These are phyloP conservation scores for Sclerotinia spermophila DNA, from an alignment of 2,329 filamentous ascomycete species.

Conservation along the genomic window DNA sequence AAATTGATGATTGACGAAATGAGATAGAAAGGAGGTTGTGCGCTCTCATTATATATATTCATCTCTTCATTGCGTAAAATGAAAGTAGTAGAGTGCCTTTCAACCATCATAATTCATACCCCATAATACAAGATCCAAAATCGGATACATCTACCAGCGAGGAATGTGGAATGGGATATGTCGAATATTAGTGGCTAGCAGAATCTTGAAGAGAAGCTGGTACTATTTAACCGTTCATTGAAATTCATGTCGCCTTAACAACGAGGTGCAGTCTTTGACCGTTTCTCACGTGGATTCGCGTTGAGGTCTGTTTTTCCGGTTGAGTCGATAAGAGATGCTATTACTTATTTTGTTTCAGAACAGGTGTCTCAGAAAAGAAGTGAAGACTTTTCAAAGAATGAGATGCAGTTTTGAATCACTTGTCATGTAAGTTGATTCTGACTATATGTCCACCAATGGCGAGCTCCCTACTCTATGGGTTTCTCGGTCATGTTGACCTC, in stretches of 20 bases:
- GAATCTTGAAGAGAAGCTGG: neutral
- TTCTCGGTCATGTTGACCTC: neutral
- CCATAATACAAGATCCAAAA: neutral
- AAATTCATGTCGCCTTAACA: neutral
- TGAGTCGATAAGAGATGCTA: neutral
- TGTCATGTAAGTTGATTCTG: neutral
- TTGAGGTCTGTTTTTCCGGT: neutral
- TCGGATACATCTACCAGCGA: neutral
- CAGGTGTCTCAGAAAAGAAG: no score
- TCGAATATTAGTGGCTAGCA: neutral
- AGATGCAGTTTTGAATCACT: neutral
- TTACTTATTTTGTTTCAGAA: neutral
- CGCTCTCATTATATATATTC: neutral
- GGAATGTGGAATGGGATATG: neutral
- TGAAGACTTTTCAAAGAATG: neutral
- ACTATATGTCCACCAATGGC: neutral
- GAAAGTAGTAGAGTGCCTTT: rapidly evolving
- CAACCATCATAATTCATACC: neutral
- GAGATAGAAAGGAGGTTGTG: neutral
- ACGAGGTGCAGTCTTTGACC: neutral
- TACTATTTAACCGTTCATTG: neutral
- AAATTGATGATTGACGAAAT: neutral
- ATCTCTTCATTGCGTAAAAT: neutral
- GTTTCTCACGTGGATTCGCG: neutral
- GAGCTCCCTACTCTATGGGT: no score